Evolutionary conservation across 345 rosid species (phyloP).

Genomic region (Eucalyptus coolabah): DNA sequence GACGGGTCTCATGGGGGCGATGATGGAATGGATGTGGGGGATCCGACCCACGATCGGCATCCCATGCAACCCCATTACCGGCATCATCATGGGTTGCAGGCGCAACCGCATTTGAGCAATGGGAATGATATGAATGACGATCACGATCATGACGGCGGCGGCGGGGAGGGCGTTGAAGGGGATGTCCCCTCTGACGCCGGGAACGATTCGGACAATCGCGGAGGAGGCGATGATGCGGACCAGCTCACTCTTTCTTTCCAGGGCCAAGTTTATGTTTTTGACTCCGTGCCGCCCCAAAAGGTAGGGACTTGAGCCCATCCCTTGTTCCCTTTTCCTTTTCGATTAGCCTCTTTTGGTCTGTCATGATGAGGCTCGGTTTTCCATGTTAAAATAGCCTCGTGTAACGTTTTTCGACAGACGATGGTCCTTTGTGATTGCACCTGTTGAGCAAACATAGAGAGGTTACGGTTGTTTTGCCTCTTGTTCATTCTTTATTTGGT

Average conservation of each 20-base stretch:
- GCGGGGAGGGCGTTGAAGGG: conserved; percentile 17
- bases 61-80: conserved; percentile 26
- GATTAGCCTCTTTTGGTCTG: not conserved
- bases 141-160: conserved; percentile 6
- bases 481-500: not conserved
- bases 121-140: conserved; percentile 24
- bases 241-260: conserved; percentile 67
- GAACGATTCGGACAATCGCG: conserved; percentile 21
- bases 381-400: not conserved
- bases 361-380: not conserved
- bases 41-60: conserved; percentile 10
- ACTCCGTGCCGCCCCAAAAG: not conserved
- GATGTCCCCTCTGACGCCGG: conserved; percentile 49
- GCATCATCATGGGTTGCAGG: conserved; percentile 27
- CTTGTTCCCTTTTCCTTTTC: not conserved
- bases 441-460: not conserved
- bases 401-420: not conserved
- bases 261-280: conserved; percentile 39
- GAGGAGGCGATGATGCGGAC: conserved; percentile 31
- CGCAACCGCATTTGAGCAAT: not conserved
- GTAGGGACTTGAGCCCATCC: not conserved
- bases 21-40: conserved; percentile 22
- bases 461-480: not conserved
- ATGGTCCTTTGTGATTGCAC: not conserved
- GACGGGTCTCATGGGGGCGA: conserved; percentile 26